Evolutionary conservation across 1,139 yeast genomes (phyloP), one percentile per base, ranked within the genome.

Genomic region (Pichia sp.): DNA sequence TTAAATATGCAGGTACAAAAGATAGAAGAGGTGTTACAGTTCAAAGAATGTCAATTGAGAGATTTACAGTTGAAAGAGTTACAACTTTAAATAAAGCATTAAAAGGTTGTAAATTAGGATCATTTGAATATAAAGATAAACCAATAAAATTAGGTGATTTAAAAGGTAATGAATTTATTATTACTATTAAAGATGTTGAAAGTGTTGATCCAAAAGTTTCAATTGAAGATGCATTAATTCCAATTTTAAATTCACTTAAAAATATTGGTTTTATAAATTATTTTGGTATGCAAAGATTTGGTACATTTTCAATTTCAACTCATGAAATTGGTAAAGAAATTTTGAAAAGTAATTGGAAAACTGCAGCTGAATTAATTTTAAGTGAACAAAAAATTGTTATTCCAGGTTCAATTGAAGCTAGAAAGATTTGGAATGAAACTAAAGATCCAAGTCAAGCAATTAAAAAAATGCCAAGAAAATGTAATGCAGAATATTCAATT

Each of bases 231-330:
- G 67, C 72, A 5, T 68, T 87, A 23, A 63, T 66, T 12, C 62
- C 66, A 12, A 76, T 92, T 29, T 71, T 89, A 53, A 60, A 69
- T 4, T 76, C 89, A 0, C 69, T 92, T 46, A 68, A 70, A 44
- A 70, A 70, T 2, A 71, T 74, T 29, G 99, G 99, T 0, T 92
- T 87, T 55, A 83, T 92, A 54, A 92, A 92, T 63, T 92, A 94
- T 63, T 92, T 76, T 60, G 99, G 99, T 23, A 83, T 92, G 94
- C 99, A 92, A 69, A 71, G 99, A 60, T 92, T 92, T 62, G 99
- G 99, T 30, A 89, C 98, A 0, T 92, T 89, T 59, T 85, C 96
- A 8, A 73, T 87, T 28, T 87, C 97, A 1, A 90, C 98, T 0
- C 97, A 92, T 64, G 76, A 74, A 30, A 73, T 89, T 43, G 99